Evolutionary conservation across 768 basidiomycete species (phyloP), one percentile per base, ranked within the genome.

Genomic region (Amanita pallidorosea): DNA sequence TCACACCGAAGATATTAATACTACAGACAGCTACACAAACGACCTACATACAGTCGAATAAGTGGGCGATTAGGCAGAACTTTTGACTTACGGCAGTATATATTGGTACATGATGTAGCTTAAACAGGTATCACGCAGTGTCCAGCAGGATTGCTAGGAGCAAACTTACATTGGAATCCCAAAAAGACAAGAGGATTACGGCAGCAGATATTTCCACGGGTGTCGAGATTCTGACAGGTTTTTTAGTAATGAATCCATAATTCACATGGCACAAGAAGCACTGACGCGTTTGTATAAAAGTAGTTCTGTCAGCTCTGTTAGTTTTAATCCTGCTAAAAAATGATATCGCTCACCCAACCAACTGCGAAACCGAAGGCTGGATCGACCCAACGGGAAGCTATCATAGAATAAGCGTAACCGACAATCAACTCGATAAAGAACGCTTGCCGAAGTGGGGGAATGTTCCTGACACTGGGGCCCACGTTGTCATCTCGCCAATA

Each of bases 191-290:
- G 8, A 91, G 63, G 46, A 89, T 73, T 12, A 77, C 73, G 7
- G 83, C 79, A 1, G 86, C 87, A 1, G 80, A 80, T 49, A 91
- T 73, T 66, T 88, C 86, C n/a, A 81, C 79, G 7, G 85, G 85
- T 0, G 79, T 70, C 1, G 81, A 73, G 48, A 84, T 80, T n/a
- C 75, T 76, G 25, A 29, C 45, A 18, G 35, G 20, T 34, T 7
- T 9, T 46, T 27, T 4, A 7, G 41, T 35, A 12, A 29, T n/a
- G 25, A 27, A 40, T 9, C 9, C 22, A 33, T 51, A 5, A 31
- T 48, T 8, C 37, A 42, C 20, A 29, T 8, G 15, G 9, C 9
- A 18, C 44, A 13, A 33, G 12, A 22, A 41, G 35, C 9, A 44
- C 45, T 22, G 55, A 70, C 69, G 66, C 69, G 42, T 70, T 67